Evolutionary conservation across 2,329 filamentous ascomycete genomes (phyloP).

Genomic region (Parascedosporium putredinis): DNA sequence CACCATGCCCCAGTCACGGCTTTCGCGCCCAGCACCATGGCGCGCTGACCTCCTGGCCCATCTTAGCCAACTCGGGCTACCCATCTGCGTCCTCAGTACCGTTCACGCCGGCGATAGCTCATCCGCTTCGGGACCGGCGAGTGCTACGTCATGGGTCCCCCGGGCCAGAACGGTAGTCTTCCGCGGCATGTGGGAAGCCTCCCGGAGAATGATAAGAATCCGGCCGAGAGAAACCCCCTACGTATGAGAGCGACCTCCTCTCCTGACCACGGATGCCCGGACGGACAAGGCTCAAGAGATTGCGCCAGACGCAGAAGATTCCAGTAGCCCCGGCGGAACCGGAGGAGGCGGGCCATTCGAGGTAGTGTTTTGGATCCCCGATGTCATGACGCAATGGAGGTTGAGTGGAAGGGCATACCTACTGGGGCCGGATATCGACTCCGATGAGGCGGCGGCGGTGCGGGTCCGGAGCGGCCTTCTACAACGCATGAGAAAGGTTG

Average conservation of each 20-base stretch:
- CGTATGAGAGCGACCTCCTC: conserved; percentile 66
- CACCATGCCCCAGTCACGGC: conserved; percentile 12
- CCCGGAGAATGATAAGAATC: conserved; percentile 61
- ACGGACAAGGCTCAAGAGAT: conserved; percentile 78
- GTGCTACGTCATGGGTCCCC: conserved; percentile 23
- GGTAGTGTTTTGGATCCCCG: conserved; percentile 70
- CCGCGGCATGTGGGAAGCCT: conserved; percentile 66
- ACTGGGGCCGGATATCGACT: conserved; percentile 58
- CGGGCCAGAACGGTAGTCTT: conserved; percentile 73
- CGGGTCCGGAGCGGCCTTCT: conserved; percentile 51
- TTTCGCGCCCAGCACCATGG: conserved; percentile 37
- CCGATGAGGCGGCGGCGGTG: conserved; percentile 15
- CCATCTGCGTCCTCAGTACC: conserved; percentile 41
- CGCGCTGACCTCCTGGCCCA: conserved; percentile 41
- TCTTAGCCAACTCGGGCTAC: conserved; percentile 33
- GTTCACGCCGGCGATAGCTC: conserved; percentile 29
- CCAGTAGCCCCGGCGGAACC: conserved; percentile 29
- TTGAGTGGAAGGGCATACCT: conserved; percentile 68
- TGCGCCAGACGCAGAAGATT: conserved; percentile 32
- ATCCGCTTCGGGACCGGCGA: conserved; percentile 17
- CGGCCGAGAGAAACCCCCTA: conserved; percentile 58
- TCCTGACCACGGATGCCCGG: conserved; percentile 78
- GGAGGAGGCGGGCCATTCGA: conserved; percentile 66
- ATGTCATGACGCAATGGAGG: conserved; percentile 71
- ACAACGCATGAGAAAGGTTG: conserved; percentile 48